Conservation (phyloP, 2,329 filamentous ascomycete species). For the Colletotrichum cuscutae region DNA sequence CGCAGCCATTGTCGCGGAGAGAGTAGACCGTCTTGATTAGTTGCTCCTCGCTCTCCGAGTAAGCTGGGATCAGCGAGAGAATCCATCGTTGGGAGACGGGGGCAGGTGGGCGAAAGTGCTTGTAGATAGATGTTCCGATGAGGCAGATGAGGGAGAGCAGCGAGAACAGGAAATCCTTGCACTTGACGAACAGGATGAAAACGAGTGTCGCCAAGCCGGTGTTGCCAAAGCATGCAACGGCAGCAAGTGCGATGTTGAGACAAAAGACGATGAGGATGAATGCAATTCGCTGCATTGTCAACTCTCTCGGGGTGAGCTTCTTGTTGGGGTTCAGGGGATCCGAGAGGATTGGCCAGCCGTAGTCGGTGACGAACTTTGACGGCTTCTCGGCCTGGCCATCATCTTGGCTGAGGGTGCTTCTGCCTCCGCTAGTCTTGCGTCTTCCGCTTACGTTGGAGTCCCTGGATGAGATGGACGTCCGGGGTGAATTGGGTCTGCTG, state of each 20-base stretch:
- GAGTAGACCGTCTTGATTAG: slow-evolving; percentile 21
- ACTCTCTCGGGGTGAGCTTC: slow-evolving; percentile 6
- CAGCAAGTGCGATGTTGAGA: slow-evolving; percentile 7
- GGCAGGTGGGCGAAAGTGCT: slow-evolving; percentile 4
- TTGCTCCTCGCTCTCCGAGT: slow-evolving; percentile 18
- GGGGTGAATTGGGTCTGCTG: background rate
- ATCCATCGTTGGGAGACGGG: slow-evolving; percentile 13
- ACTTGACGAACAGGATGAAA: slow-evolving; percentile 15
- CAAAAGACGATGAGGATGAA: background rate
- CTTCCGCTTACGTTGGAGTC: background rate
- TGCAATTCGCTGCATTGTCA: background rate
- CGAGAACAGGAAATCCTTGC: slow-evolving; percentile 8
- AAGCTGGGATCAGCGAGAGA: slow-evolving; percentile 12
- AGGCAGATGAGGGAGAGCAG: slow-evolving; percentile 4
- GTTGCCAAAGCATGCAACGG: slow-evolving; percentile 2
- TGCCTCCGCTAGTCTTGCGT: background rate
- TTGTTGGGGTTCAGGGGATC: slow-evolving; percentile 4
- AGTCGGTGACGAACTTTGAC: slow-evolving; percentile 13
- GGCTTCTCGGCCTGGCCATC: background rate
- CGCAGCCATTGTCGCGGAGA: slow-evolving; percentile 10
- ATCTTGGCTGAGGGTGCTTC: background rate
- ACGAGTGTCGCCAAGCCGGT: background rate
- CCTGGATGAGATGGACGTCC: background rate
- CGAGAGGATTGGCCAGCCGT: slow-evolving; percentile 8
- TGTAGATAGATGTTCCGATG: slow-evolving; percentile 1